Evolutionary conservation across 2,329 filamentous ascomycete genomes (phyloP).

Genomic region (Colletotrichum somersetense): DNA sequence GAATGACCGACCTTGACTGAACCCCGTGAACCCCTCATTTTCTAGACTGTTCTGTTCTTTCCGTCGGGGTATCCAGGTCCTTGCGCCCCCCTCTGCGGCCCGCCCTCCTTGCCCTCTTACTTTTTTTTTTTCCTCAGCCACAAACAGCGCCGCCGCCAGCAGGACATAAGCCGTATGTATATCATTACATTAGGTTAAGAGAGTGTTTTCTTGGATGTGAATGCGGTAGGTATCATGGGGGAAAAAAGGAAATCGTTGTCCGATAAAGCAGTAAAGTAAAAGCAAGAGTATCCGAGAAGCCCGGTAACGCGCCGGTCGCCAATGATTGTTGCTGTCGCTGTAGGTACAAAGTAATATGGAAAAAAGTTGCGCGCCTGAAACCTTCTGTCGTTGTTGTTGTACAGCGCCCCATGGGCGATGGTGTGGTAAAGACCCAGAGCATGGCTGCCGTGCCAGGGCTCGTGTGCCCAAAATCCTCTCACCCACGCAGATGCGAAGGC

Average conservation of each 20-base stretch:
- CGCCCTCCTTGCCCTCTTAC: background rate
- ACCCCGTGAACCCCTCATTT: background rate
- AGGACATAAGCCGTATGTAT: slow-evolving; percentile 36
- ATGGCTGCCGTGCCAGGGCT: background rate
- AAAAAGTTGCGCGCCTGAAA: slow-evolving; percentile 8
- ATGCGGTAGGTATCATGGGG: slow-evolving; percentile 37
- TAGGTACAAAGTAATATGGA: slow-evolving; percentile 13
- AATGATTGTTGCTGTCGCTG: slow-evolving; percentile 23
- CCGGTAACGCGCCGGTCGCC: slow-evolving; percentile 25
- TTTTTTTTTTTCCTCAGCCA: slow-evolving; percentile 2
- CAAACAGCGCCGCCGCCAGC: slow-evolving; percentile 40
- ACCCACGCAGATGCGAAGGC: background rate
- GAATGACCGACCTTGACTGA: background rate
- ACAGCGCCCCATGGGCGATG: slow-evolving; percentile 13
- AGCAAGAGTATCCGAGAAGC: slow-evolving; percentile 3
- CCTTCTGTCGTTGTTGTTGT: slow-evolving; percentile 16
- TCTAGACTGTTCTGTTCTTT: slow-evolving; percentile 3
- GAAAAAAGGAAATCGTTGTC: slow-evolving; percentile 25
- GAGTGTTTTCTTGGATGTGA: slow-evolving; percentile 30
- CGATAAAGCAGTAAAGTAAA: slow-evolving; percentile 3
- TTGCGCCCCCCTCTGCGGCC: background rate
- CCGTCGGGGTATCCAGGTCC: slow-evolving; percentile 20
- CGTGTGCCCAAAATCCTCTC: background rate
- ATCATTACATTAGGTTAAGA: slow-evolving; percentile 42
- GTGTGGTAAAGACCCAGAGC: background rate